These are phyloP conservation scores for Torrubiellomyces zombiae DNA, from an alignment of 2,329 filamentous ascomycete genomes.

Conservation along the genomic window DNA sequence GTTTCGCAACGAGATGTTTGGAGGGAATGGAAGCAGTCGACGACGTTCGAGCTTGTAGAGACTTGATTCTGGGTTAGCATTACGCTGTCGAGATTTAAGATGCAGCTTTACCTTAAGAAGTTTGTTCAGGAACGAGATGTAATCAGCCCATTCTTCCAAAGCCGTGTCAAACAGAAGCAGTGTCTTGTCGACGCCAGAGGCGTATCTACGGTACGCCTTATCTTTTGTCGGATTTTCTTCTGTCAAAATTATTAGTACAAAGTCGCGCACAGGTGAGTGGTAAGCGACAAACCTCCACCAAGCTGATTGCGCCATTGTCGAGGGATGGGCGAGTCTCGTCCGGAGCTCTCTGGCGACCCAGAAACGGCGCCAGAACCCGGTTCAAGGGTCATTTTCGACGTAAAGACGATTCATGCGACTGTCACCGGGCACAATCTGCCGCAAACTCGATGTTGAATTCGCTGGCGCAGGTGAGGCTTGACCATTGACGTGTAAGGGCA, in stretches of 20 bases:
- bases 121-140: slow-evolving; percentile 89
- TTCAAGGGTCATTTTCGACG: slow-evolving; percentile 50
- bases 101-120: slow-evolving; percentile 55
- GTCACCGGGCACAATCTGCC: too few species aligned
- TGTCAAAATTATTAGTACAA: slow-evolving; percentile 10
- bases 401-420: too few species aligned
- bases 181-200: slow-evolving; percentile 70
- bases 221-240: slow-evolving; percentile 42
- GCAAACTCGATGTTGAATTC: too few species aligned
- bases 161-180: slow-evolving; percentile 82
- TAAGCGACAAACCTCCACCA: slow-evolving; percentile 48
- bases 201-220: slow-evolving; percentile 73
- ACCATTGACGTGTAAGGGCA: too few species aligned
- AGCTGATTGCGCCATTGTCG: slow-evolving; percentile 64
- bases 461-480: too few species aligned
- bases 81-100: background rate
- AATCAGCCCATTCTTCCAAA: slow-evolving; percentile 97
- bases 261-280: slow-evolving; percentile 3
- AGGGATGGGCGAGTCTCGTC: slow-evolving; percentile 57
- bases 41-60: slow-evolving; percentile 70
- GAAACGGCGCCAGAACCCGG: slow-evolving; percentile 38
- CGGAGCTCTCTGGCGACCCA: slow-evolving; percentile 67
- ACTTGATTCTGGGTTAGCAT: slow-evolving; percentile 29
- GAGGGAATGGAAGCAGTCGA: slow-evolving; percentile 60
- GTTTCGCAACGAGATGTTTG: slow-evolving; percentile 70